These are phyloP conservation scores for Penicillium canariense DNA, from an alignment of 495 filamentous ascomycete species.

Conservation along the genomic window DNA sequence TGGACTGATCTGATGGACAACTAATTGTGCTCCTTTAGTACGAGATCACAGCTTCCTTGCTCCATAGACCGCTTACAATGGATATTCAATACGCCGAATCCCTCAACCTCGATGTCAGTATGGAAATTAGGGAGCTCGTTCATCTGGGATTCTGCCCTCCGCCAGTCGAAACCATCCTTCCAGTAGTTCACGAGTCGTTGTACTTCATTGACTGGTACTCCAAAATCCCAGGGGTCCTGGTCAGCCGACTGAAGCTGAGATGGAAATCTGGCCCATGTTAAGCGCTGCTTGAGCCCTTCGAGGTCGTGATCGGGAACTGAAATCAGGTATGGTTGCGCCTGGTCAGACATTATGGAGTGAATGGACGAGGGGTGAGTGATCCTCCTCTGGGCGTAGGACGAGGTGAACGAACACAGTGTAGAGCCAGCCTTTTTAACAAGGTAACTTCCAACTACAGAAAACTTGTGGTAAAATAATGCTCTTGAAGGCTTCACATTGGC, in stretches of 20 bases:
- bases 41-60: background rate
- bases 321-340: constrained; percentile 30
- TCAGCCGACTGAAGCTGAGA: constrained; percentile 38
- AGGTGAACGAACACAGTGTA: too few species aligned
- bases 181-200: constrained; percentile 38
- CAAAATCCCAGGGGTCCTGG: constrained; percentile 34
- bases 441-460: too few species aligned
- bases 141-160: constrained; percentile 38
- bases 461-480: background rate
- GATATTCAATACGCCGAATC: constrained; percentile 39
- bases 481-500: background rate
- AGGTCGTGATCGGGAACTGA: constrained; percentile 37
- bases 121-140: constrained; percentile 46
- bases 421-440: background rate
- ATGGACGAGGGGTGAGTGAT: too few species aligned
- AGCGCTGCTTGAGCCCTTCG: constrained; percentile 36
- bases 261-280: constrained; percentile 36
- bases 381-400: too few species aligned
- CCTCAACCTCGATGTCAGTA: constrained; percentile 40
- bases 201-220: constrained; percentile 39
- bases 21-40: constrained; percentile 2
- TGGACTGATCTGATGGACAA: constrained; percentile 41
- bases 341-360: constrained; percentile 21
- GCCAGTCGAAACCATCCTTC: constrained; percentile 43
- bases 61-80: constrained; percentile 28